phyloP scores from a whole-genome alignment of 495 filamentous ascomycete genomes.

The Acidiella bohemica region DNA sequence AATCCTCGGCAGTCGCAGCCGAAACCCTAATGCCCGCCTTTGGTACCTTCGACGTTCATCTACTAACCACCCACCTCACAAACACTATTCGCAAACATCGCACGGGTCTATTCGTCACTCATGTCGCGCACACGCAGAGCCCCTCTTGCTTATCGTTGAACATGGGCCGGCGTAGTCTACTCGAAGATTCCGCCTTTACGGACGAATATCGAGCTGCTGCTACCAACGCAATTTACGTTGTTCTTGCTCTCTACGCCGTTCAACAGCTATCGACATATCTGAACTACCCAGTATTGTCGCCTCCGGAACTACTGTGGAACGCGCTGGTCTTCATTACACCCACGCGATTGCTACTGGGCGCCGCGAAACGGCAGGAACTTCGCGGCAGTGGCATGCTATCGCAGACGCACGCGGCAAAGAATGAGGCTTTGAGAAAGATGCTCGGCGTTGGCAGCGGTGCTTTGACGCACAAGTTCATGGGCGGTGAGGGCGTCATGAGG shows the following conservation, averaged over 20 bases:
- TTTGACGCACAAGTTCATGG: constrained; percentile 33
- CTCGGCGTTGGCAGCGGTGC: constrained; percentile 48
- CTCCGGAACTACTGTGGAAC: constrained; percentile 47
- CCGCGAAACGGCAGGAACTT: constrained; percentile 23
- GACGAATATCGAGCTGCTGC: not conserved
- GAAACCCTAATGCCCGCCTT: no score
- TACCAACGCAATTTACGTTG: constrained; percentile 2
- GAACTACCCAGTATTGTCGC: constrained; percentile 6
- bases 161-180: no score
- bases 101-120: no score
- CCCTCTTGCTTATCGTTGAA: no score
- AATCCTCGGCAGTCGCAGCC: no score
- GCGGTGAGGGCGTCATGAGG: constrained; percentile 33
- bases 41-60: no score
- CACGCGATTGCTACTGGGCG: constrained; percentile 11
- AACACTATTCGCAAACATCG: no score
- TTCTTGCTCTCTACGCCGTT: constrained; percentile 13
- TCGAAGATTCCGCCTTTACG: not conserved
- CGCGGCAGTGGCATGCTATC: constrained; percentile 16
- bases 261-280: no score
- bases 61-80: no score
- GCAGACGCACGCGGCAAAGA: constrained; percentile 43
- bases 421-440: constrained; percentile 51
- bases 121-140: no score
- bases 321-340: constrained; percentile 41